phyloP scores from a whole-genome alignment of 2,329 filamentous ascomycete species.

The Tolypocladium paradoxum region DNA sequence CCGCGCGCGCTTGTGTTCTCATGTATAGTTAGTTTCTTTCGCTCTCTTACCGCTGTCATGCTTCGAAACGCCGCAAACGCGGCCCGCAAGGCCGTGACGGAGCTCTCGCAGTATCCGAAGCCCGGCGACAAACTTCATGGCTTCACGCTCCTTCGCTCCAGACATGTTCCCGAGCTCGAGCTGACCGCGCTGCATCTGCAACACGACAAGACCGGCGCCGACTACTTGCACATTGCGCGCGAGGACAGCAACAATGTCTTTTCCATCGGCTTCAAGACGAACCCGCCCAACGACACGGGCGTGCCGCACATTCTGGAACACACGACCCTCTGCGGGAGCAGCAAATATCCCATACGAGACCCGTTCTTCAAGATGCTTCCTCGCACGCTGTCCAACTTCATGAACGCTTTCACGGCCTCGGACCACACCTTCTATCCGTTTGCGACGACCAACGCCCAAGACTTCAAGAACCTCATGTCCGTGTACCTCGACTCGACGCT shows the following conservation, averaged over 20 bases:
- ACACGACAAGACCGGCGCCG: constrained; percentile 90
- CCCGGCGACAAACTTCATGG: constrained; percentile 82
- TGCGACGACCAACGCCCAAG: constrained; percentile 88
- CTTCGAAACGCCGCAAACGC: constrained; percentile 41
- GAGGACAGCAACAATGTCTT: constrained; percentile 99
- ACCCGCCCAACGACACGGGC: constrained; percentile 90
- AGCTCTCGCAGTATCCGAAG: constrained; percentile 63
- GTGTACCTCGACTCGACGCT: constrained; percentile 95
- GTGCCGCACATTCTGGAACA: constrained; percentile 97
- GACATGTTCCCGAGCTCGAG: constrained; percentile 90
- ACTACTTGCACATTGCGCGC: constrained; percentile 89
- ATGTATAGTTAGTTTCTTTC: not conserved
- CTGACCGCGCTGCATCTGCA: constrained; percentile 81
- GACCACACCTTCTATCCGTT: constrained; percentile 98
- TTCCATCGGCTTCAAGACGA: constrained; percentile 98
- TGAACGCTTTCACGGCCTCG: constrained; percentile 96
- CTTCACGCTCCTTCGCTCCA: constrained; percentile 80
- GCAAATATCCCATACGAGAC: constrained; percentile 94
- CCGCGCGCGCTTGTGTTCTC: not conserved
- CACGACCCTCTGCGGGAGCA: constrained; percentile 88
- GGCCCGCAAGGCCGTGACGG: constrained; percentile 57
- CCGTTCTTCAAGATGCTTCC: constrained; percentile 99
- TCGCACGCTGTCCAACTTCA: constrained; percentile 96
- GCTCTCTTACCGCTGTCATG: constrained; percentile 24
- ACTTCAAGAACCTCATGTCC: constrained; percentile 91